Percentiles rank a stretch among this genome's conserved stretches.
phyloP scores from a whole-genome alignment of 441 rosid species.

The Cnidoscolus chayamansa region DNA sequence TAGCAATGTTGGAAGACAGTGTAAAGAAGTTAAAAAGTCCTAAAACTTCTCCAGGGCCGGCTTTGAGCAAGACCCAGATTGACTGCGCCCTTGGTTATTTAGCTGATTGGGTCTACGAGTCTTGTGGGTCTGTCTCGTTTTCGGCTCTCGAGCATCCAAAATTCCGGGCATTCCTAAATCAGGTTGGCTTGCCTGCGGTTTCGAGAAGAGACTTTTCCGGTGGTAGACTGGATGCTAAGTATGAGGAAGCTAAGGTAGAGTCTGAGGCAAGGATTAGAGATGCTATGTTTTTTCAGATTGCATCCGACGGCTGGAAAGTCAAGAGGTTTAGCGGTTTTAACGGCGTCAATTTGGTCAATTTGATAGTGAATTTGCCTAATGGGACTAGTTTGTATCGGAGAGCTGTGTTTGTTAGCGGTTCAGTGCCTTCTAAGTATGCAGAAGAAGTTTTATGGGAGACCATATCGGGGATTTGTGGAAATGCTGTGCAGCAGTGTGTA shows the following conservation, averaged over 20 bases:
- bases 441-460: constrained; percentile 89
- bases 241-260: constrained; percentile 70
- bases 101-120: constrained; percentile 91
- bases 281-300: constrained; percentile 89
- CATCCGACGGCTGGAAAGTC: constrained; percentile 84
- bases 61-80: constrained; percentile 76
- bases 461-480: constrained; percentile 68
- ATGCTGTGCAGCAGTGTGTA: constrained; percentile 72
- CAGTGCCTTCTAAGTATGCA: constrained; percentile 73
- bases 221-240: constrained; percentile 62
- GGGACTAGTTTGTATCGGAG: constrained; percentile 83
- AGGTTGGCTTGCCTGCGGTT: constrained; percentile 82
- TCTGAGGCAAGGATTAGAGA: constrained; percentile 80
- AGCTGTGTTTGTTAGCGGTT: constrained; percentile 66
- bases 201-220: constrained; percentile 72
- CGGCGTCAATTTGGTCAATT: constrained; percentile 65
- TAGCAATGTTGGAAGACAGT: constrained; percentile 92
- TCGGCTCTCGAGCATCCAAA: constrained; percentile 93
- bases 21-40: constrained; percentile 93
- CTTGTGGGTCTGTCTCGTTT: constrained; percentile 83
- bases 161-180: constrained; percentile 75
- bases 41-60: constrained; percentile 65
- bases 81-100: constrained; percentile 71
- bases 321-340: constrained; percentile 33
- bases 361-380: constrained; percentile 87